phyloP scores from a whole-genome alignment of 2,329 filamentous ascomycete genomes.

The Trichoderma koningii region DNA sequence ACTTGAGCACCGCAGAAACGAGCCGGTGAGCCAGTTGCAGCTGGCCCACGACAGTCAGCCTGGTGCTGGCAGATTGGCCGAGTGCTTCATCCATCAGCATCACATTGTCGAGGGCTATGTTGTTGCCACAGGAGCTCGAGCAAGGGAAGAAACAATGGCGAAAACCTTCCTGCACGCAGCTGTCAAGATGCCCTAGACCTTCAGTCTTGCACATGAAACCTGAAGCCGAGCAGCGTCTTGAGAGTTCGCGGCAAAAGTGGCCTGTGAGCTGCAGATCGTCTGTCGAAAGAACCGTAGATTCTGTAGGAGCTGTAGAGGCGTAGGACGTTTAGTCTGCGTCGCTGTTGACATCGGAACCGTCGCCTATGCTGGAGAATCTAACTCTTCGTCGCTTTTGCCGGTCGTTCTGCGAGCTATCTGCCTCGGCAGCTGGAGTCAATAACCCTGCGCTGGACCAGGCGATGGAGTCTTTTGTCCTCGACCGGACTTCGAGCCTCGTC shows the following conservation, averaged over 20 bases:
- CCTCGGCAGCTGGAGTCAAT: neutral
- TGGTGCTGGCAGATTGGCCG: neutral
- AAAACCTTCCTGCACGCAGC: neutral
- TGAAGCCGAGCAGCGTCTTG: neutral
- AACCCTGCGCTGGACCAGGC: neutral
- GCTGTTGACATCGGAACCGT: neutral
- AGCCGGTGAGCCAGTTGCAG: neutral
- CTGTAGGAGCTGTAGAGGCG: neutral
- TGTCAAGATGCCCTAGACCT: neutral
- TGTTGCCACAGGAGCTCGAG: neutral
- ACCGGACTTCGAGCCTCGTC: slow-evolving; percentile 7
- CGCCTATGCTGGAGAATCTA: neutral
- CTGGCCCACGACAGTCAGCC: neutral
- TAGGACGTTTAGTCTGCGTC: neutral
- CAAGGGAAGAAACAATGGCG: slow-evolving; percentile 11
- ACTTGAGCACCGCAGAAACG: slow-evolving; percentile 8
- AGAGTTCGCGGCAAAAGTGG: slow-evolving; percentile 4
- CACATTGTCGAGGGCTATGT: neutral
- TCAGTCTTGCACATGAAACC: neutral
- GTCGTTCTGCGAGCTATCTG: neutral
- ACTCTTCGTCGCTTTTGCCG: neutral
- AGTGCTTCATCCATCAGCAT: slow-evolving; percentile 7
- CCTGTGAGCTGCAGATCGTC: neutral
- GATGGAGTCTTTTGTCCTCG: neutral
- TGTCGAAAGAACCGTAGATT: neutral